A percentile compares a stretch with the other conserved stretches of the same genome.
phyloP scores from a whole-genome alignment of 2,329 filamentous ascomycete genomes.

The Penicillium thymicola region DNA sequence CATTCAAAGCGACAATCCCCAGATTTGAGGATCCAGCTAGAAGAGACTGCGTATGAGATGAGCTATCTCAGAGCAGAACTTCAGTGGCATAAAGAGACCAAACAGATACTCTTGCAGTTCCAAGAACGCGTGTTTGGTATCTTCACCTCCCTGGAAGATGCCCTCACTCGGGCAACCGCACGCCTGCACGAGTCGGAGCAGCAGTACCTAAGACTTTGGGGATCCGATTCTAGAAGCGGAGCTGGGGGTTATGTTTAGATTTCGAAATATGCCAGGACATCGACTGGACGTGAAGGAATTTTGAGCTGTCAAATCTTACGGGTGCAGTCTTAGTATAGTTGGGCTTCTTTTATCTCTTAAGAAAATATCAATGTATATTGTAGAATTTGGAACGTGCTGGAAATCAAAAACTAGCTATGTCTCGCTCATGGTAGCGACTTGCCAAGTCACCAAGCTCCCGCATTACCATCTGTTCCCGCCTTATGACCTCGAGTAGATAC shows the following conservation, averaged over 20 bases:
- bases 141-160: constrained; percentile 10
- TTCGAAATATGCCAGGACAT: too few species aligned
- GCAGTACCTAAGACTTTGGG: constrained; percentile 5
- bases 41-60: constrained; percentile 14
- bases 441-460: neutral
- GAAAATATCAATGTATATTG: neutral
- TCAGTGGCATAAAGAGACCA: constrained; percentile 18
- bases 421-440: neutral
- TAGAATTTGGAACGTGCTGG: too few species aligned
- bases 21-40: neutral
- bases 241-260: too few species aligned
- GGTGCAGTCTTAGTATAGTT: too few species aligned
- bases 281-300: too few species aligned
- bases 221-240: neutral
- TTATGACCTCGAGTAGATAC: neutral
- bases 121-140: constrained; percentile 10
- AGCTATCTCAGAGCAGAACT: constrained; percentile 18
- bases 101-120: constrained; percentile 13
- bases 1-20: constrained; percentile 1
- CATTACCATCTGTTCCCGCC: neutral
- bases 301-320: too few species aligned
- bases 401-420: too few species aligned
- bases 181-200: constrained; percentile 4
- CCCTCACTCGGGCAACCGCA: constrained; percentile 3
- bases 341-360: neutral